Evolutionary conservation across 257 asterid genomes (phyloP).

Genomic region (Rhazya stricta): DNA sequence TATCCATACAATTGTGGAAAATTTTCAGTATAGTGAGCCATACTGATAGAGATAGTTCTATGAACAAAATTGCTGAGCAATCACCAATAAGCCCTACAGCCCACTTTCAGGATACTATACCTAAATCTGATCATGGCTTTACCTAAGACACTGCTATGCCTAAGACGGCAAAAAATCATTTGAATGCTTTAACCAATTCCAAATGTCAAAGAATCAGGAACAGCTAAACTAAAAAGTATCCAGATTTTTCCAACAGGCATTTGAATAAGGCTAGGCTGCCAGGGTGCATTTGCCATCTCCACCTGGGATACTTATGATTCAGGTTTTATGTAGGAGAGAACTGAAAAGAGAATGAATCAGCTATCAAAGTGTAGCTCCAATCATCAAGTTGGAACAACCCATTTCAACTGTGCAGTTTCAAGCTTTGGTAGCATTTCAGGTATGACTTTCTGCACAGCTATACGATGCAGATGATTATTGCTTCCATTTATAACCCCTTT

Average conservation of each 20-base stretch:
- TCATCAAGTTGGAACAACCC: slow-evolving; percentile 36
- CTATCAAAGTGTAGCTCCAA: not conserved
- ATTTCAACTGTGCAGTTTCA: slow-evolving; percentile 33
- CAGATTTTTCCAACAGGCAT: not conserved
- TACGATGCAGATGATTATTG: slow-evolving; percentile 27
- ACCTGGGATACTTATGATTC: not conserved
- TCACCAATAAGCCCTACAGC: not conserved
- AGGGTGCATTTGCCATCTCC: not conserved
- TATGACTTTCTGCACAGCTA: slow-evolving; percentile 51
- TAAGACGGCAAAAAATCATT: not conserved
- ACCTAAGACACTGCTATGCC: not conserved
- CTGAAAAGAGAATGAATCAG: not conserved
- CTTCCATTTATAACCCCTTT: slow-evolving; percentile 42
- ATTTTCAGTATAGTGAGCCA: not conserved
- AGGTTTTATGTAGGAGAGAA: not conserved
- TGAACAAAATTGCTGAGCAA: not conserved
- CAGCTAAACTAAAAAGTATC: not conserved
- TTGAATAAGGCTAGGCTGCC: not conserved
- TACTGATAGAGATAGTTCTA: not conserved
- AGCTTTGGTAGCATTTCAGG: slow-evolving; percentile 64
- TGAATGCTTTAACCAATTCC: not conserved
- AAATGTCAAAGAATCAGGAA: not conserved
- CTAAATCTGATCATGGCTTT: not conserved
- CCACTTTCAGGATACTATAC: not conserved
- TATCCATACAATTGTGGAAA: too few relatives aligned